Evolutionary conservation across 2,329 filamentous ascomycete species (phyloP), one percentile per base, ranked within the genome.

Genomic region (Diaporthe longicolla): DNA sequence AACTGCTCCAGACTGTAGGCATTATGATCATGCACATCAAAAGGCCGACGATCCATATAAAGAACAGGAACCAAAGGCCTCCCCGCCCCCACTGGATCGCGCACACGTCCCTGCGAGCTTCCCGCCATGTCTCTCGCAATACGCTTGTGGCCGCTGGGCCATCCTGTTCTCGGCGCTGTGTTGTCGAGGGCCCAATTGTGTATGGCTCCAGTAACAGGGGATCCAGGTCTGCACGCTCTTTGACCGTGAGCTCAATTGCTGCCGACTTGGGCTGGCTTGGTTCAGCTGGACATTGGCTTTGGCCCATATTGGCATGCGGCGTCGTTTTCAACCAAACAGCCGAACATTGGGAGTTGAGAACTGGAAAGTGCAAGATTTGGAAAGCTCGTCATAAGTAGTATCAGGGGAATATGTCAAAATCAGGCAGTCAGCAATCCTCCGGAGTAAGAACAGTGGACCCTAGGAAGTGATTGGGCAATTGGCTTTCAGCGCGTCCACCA

Each of bases 361-460:
- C 4, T 50, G 48, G 24, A 19, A 24, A 50, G 9, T 24, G n/a
- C 7, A 24, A 59, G 21, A 40, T 26, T 24, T 24, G 32, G 21
- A 61, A 43, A 9, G 58, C n/a, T 17, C 43, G n/a, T 26, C 52
- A 29, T 29, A 50, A 50, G n/a, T 24, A 7, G n/a, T 32, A n/a
- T 29, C 58, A 29, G 24, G 37, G 37, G 58, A 10, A 21, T 13
- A 29, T 10, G 29, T 45, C 40, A 45, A 63, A 24, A 63, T 45
- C 40, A 63, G 37, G 58, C 58, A 45, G 58, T 63, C 24, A 63
- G 58, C 37, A 63, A 63, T 63, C 58, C 37, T 45, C 4, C 24
- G 2, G 24, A 63, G 58, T 29, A 29, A 63, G 7, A 37, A 37
- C 35, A 29, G n/a, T 21, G 40, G 3, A 29, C n/a, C 24, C 8